Base-by-base conservation (phyloP, 495 filamentous ascomycete species). In the Penicillium lividum region DNA sequence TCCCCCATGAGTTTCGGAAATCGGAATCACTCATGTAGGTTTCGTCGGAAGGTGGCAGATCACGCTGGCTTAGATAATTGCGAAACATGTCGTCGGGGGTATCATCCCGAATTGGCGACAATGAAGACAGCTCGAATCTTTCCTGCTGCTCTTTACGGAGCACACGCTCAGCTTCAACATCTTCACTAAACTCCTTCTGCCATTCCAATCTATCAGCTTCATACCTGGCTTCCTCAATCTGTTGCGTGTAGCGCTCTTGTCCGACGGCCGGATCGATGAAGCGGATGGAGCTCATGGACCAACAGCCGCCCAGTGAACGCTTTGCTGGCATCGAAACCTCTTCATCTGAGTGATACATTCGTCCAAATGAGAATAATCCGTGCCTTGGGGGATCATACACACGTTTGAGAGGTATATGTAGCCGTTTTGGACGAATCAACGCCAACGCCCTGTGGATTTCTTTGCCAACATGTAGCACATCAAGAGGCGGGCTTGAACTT, bases 231-330 rank as follows among this genome's bases (percentile, higher is more conserved):
- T 62, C 16, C n/a, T 33, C 38, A n/a, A 57, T 57, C 28, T 59
- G 40, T 27, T 34, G 51, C n/a, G n/a, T n/a, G 43, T 48, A 59
- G 22, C 57, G 57, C 4, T 28, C 16, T 18, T 59, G 57, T 5
- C 29, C 44, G 6, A 40, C 38, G 15, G 57, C 42, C 5, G 57
- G 48, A 11, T 59, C 30, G 3, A 47, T 15, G 13, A 6, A 15
- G 11, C 4, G 22, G 38, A 56, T 30, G 58, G 11, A 53, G 57
- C 22, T 29, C 45, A 47, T 13, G 47, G n/a, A 68, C 57, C 62
- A 68, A 36, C 28, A 62, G 47, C 57, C 57, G 9, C 57, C 57
- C 25, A 59, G 43, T 27, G 44, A 48, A 2, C 57, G 50, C 3
- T 29, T 49, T 1, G 54, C 10, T 9, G 33, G 33, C 33, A 36